Percentiles rank a stretch among this genome's conserved stretches.
Evolutionary conservation across 2,329 filamentous ascomycete genomes (phyloP).

Genomic region (Myriosclerotinia scirpicola): DNA sequence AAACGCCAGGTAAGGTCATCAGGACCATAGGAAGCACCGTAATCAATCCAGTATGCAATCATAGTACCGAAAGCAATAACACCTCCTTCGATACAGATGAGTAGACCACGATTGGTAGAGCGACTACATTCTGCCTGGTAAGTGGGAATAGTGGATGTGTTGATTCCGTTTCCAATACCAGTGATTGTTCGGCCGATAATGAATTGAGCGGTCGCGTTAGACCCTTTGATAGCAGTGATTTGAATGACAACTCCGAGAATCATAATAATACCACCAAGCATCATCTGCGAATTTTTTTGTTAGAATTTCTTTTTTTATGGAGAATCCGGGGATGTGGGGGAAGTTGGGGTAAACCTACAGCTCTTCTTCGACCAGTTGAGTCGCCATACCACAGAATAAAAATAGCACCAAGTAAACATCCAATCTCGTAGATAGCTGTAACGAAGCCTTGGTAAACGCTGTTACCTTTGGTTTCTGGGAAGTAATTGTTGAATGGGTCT

Average conservation of each 20-base stretch:
- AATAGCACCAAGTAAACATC: conserved; percentile 53
- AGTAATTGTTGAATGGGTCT: conserved; percentile 78
- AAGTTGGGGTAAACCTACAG: conserved; percentile 46
- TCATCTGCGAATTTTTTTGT: conserved; percentile 44
- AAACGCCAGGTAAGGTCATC: conserved; percentile 85
- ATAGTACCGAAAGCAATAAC: conserved; percentile 65
- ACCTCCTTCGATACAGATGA: conserved; percentile 56
- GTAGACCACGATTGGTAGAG: conserved; percentile 48
- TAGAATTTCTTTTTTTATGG: conserved; percentile 45
- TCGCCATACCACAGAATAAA: conserved; percentile 53
- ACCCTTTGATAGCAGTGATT: conserved; percentile 41
- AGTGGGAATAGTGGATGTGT: conserved; percentile 55
- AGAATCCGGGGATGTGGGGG: background rate
- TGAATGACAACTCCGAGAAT: conserved; percentile 54
- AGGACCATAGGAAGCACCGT: conserved; percentile 87
- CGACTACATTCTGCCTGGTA: conserved; percentile 58
- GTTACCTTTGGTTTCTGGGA: conserved; percentile 60
- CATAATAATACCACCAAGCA: conserved; percentile 58
- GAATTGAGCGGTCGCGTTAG: conserved; percentile 51
- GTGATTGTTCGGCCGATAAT: conserved; percentile 53
- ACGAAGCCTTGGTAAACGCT: conserved; percentile 49
- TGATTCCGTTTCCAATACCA: conserved; percentile 53
- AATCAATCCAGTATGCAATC: conserved; percentile 97
- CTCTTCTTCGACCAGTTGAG: conserved; percentile 54
- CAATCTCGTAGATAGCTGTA: conserved; percentile 57